phyloP scores from a whole-genome alignment of 805 yeast genomes.

The Teunomyces gatunensis region DNA sequence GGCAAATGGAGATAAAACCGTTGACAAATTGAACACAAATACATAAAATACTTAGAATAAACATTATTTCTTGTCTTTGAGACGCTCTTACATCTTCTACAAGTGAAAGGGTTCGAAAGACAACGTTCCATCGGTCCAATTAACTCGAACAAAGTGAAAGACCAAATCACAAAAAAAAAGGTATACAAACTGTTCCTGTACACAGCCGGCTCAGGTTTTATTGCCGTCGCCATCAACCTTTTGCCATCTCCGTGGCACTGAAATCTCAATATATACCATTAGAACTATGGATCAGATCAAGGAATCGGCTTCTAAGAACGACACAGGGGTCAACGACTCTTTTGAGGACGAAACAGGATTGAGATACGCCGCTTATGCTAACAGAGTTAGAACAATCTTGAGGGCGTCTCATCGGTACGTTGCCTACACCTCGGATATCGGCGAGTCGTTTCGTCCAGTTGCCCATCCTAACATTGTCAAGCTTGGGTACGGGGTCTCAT shows the following conservation, averaged over 20 bases:
- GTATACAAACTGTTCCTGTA: not conserved
- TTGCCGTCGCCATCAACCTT: not conserved
- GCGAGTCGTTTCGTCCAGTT: slow-evolving; percentile 82
- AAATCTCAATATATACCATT: not conserved
- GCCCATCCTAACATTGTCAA: slow-evolving; percentile 68
- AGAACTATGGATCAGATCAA: slow-evolving; percentile 4
- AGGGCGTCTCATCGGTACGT: slow-evolving; percentile 76
- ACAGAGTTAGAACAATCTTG: slow-evolving; percentile 66
- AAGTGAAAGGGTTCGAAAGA: no score
- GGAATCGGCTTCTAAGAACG: slow-evolving; percentile 11
- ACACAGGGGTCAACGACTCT: slow-evolving; percentile 13
- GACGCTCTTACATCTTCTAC: no score
- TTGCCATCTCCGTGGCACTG: not conserved
- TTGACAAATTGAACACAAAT: no score
- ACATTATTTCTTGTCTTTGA: no score
- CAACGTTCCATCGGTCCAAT: no score
- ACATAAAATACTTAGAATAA: no score
- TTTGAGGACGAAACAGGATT: slow-evolving; percentile 25
- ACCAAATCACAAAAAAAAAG: no score
- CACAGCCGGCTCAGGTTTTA: not conserved
- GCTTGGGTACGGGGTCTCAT: slow-evolving; percentile 68
- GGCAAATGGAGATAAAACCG: no score
- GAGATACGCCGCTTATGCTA: slow-evolving; percentile 83
- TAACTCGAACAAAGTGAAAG: no score
- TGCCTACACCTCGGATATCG: slow-evolving; percentile 84